phyloP scores from a whole-genome alignment of 371 early-diverging fungal species.

The Saksenaea vasiformis region DNA sequence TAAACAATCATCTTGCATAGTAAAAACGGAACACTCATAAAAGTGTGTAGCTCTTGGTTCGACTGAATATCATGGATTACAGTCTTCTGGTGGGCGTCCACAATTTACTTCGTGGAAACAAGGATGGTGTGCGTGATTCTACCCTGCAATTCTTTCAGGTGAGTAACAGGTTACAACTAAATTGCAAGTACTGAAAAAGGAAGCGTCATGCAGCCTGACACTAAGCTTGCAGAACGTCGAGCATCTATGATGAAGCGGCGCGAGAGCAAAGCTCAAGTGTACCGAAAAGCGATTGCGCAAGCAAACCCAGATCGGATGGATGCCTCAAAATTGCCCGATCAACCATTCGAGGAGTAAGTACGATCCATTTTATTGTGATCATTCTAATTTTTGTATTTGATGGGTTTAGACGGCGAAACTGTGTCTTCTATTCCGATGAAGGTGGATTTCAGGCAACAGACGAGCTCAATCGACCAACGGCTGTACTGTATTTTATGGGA shows the following conservation, averaged over 20 bases:
- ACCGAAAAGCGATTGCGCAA: constrained; percentile 69
- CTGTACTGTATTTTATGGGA: constrained; percentile 89
- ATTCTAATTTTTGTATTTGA: background rate
- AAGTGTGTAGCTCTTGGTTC: constrained; percentile 78
- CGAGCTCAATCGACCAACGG: constrained; percentile 60
- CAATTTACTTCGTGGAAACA: constrained; percentile 80
- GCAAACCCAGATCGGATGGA: constrained; percentile 70
- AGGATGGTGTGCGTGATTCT: constrained; percentile 81
- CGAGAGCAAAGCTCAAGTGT: constrained; percentile 64
- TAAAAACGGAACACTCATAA: constrained; percentile 60
- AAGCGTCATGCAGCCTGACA: constrained; percentile 36
- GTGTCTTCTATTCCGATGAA: constrained; percentile 86
- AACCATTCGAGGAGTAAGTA: constrained; percentile 52
- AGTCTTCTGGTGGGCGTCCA: constrained; percentile 90
- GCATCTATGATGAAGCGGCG: constrained; percentile 48
- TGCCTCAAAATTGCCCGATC: constrained; percentile 51
- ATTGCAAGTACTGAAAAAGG: background rate
- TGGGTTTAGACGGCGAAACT: constrained; percentile 58
- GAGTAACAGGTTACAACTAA: background rate
- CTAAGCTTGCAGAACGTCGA: constrained; percentile 45
- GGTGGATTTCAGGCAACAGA: constrained; percentile 90
- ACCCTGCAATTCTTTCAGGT: constrained; percentile 70
- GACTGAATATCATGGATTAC: constrained; percentile 88
- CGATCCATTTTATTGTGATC: background rate
- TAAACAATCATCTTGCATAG: constrained; percentile 19